A percentile compares a stretch with the other conserved stretches of the same genome.
phyloP scores from a whole-genome alignment of 768 basidiomycete species.

The Suillus clintonianus region DNA sequence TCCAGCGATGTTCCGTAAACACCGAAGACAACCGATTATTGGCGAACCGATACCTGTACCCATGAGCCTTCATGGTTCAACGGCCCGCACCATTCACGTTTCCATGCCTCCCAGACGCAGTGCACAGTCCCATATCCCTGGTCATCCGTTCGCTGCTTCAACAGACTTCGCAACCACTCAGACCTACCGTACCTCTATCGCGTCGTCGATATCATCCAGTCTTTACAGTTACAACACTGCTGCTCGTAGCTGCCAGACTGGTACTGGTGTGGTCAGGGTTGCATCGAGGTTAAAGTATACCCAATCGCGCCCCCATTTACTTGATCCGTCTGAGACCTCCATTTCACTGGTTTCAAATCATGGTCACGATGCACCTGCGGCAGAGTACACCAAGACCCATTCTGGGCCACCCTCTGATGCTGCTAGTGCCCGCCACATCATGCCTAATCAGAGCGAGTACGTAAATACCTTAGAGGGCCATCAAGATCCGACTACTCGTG shows the following conservation, averaged over 20 bases:
- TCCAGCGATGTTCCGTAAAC: slow-evolving; percentile 11
- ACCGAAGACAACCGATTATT: neutral
- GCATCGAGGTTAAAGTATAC: slow-evolving; percentile 1
- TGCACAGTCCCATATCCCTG: neutral
- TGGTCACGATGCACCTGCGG: neutral
- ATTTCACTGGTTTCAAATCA: neutral
- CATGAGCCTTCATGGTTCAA: neutral
- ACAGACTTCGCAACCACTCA: neutral
- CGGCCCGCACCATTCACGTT: neutral
- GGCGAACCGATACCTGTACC: neutral
- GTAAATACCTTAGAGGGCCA: slow-evolving; percentile 19
- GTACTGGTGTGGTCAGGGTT: neutral
- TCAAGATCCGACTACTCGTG: neutral
- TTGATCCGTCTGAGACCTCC: neutral
- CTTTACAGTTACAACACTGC: slow-evolving; percentile 2
- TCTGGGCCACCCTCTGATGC: neutral
- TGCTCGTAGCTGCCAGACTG: neutral
- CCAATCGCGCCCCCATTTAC: neutral
- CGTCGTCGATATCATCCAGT: neutral
- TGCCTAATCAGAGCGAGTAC: slow-evolving; percentile 22
- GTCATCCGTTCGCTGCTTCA: neutral
- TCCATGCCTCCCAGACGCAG: neutral
- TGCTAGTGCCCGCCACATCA: slow-evolving; percentile 14
- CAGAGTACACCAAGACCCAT: neutral
- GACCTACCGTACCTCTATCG: neutral